A percentile compares a stretch with the other conserved stretches of the same genome.
Conservation (phyloP, 768 basidiomycete species). For the Favolaschia claudopus region DNA sequence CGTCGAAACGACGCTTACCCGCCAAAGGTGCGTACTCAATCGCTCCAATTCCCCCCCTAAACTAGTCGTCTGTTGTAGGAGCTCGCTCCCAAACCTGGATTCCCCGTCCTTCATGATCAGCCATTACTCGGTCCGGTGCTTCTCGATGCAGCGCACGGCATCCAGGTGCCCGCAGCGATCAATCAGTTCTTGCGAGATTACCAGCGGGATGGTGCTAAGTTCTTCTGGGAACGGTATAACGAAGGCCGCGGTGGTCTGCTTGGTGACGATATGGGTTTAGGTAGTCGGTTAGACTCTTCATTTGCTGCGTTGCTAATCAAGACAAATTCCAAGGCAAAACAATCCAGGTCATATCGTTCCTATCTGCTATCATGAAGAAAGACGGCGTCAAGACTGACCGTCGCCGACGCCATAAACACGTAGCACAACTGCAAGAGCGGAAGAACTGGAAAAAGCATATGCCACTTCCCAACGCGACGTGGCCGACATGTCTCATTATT, state of each 20-base stretch:
- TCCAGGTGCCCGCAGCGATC: conserved; percentile 71
- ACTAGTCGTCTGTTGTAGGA: conserved; percentile 39
- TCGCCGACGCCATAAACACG: conserved; percentile 69
- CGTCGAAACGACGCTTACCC: conserved; percentile 27
- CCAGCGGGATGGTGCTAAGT: conserved; percentile 85
- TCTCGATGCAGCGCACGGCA: conserved; percentile 53
- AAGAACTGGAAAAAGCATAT: conserved; percentile 61
- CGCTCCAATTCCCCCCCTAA: too few species aligned
- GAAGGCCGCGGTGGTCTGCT: conserved; percentile 79
- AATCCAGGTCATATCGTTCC: conserved; percentile 88
- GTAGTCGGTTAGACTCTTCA: conserved; percentile 29
- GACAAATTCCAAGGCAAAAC: conserved; percentile 75
- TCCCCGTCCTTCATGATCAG: conserved; percentile 56
- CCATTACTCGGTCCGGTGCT: conserved; percentile 51
- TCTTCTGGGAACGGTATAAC: conserved; percentile 79
- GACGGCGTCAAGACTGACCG: conserved; percentile 68
- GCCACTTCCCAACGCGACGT: conserved; percentile 72
- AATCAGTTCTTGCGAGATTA: conserved; percentile 91
- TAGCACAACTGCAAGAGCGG: conserved; percentile 71
- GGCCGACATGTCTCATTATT: conserved; percentile 89
- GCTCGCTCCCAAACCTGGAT: conserved; percentile 60
- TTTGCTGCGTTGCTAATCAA: neutral
- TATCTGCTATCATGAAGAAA: conserved; percentile 93
- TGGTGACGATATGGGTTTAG: conserved; percentile 96
- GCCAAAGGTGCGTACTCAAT: neutral